Evolutionary conservation across 1,139 yeast species (phyloP).

Genomic region (Blastobotrys ciferrii): DNA sequence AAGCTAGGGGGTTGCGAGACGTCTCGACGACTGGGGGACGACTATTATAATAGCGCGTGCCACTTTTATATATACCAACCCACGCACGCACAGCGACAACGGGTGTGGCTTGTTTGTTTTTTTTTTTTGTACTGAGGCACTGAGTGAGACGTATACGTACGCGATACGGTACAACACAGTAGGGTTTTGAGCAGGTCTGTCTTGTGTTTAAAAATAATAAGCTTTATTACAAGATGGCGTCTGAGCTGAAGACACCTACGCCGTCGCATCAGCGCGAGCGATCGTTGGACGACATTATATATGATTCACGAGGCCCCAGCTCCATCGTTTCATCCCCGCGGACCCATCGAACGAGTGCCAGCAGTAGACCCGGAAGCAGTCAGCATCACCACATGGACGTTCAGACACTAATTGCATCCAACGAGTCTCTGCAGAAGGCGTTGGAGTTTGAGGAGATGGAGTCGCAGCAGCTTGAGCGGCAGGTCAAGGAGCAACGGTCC

Average conservation of each 20-base stretch:
- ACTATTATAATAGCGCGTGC: background rate
- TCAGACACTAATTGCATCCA: slow-evolving; percentile 9
- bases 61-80: background rate
- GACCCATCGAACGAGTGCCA: background rate
- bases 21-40: background rate
- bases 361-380: background rate
- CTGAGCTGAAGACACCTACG: slow-evolving; percentile 8
- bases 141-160: too few relatives aligned
- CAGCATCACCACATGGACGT: slow-evolving; percentile 6
- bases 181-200: slow-evolving; percentile 7
- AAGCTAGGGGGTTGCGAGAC: background rate
- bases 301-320: slow-evolving; percentile 5
- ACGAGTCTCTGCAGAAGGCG: slow-evolving; percentile 28
- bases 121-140: background rate
- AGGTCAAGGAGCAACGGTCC: slow-evolving; percentile 24
- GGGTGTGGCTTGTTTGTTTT: background rate
- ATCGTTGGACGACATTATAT: slow-evolving; percentile 10
- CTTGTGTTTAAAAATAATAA: slow-evolving; percentile 5
- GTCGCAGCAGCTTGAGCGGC: slow-evolving; percentile 25
- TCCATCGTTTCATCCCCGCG: too few relatives aligned
- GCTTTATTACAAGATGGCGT: slow-evolving; percentile 9
- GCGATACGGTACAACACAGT: background rate
- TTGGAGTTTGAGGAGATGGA: slow-evolving; percentile 32
- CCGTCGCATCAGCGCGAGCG: slow-evolving; percentile 9
- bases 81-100: background rate